A percentile compares a stretch with the other conserved stretches of the same genome.
Evolutionary conservation across 441 rosid genomes (phyloP).

Genomic region (Rhodomyrtus psidioides): DNA sequence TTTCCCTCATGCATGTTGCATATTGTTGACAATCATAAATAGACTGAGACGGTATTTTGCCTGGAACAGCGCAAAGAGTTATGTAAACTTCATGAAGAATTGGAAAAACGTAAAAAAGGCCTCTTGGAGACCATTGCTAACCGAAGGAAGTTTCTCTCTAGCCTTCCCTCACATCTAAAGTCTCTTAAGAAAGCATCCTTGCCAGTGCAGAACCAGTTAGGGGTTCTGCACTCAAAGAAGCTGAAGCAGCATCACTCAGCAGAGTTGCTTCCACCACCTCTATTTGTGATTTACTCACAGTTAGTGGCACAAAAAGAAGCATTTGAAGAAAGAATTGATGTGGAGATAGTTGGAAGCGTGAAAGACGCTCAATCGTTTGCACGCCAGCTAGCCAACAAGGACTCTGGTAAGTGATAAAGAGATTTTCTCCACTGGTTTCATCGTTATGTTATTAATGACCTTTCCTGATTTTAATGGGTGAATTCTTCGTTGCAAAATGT

Average conservation of each 20-base stretch:
- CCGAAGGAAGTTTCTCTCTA: conserved; percentile 75
- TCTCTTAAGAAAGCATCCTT: conserved; percentile 85
- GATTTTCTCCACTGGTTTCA: background rate
- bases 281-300: conserved; percentile 76
- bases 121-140: conserved; percentile 69
- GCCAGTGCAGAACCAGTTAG: conserved; percentile 84
- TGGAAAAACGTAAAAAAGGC: conserved; percentile 62
- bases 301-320: conserved; percentile 82
- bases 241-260: conserved; percentile 72
- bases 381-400: conserved; percentile 65
- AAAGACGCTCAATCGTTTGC: conserved; percentile 76
- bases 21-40: background rate
- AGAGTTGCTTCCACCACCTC: conserved; percentile 89
- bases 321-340: conserved; percentile 62
- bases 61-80: conserved; percentile 66
- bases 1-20: background rate
- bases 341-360: conserved; percentile 70
- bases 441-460: background rate
- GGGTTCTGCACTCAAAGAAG: conserved; percentile 62
- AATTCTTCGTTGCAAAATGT: background rate
- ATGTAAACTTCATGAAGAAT: conserved; percentile 56
- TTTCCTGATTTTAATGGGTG: background rate
- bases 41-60: background rate
- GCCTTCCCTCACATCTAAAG: conserved; percentile 81
- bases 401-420: conserved; percentile 30